Percentiles rank a stretch among this genome's conserved stretches.
phyloP scores from a whole-genome alignment of 75 land plant genomes.

The Sequoiadendron giganteum region DNA sequence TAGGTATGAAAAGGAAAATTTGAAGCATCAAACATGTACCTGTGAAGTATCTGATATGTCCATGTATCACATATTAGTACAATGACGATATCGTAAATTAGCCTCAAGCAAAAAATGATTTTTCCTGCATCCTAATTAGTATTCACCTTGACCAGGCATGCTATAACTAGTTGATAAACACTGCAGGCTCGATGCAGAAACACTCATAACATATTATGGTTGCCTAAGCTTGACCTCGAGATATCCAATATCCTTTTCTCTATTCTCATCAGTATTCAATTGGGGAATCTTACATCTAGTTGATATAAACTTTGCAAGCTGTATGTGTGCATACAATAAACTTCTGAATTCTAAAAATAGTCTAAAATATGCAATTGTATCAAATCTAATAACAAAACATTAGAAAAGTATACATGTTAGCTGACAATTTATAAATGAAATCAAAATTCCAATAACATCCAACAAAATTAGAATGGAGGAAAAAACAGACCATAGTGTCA shows the following conservation, averaged over 20 bases:
- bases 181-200: neutral
- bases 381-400: neutral
- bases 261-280: neutral
- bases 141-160: neutral
- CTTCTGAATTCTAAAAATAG: neutral
- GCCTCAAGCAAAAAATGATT: neutral
- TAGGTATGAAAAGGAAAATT: neutral
- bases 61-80: too few species aligned
- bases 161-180: neutral
- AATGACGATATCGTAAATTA: neutral
- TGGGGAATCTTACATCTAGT: neutral
- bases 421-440: neutral
- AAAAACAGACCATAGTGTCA: neutral
- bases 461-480: neutral
- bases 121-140: neutral
- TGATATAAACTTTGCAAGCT: neutral
- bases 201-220: neutral
- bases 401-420: neutral
- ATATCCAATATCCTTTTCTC: neutral
- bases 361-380: neutral
- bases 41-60: neutral
- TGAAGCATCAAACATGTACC: neutral
- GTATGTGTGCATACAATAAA: neutral
- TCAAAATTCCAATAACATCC: neutral
- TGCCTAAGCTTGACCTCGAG: neutral